phyloP scores from a whole-genome alignment of 2,329 filamentous ascomycete genomes.

The Diaporthe sp. region DNA sequence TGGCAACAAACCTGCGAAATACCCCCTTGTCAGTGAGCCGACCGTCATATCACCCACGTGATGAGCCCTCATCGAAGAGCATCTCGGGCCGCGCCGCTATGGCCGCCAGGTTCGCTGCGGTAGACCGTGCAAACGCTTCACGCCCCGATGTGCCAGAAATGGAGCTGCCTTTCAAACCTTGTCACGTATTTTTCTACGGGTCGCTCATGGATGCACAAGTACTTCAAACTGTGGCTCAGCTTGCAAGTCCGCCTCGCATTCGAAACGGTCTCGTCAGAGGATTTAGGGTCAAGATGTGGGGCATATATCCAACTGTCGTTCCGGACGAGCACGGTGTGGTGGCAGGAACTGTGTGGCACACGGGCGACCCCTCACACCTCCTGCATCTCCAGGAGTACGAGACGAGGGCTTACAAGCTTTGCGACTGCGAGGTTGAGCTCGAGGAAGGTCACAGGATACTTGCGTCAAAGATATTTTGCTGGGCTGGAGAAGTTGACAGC shows the following conservation, averaged over 20 bases:
- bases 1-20: not conserved
- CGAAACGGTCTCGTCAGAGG: not conserved
- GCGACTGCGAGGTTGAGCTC: not conserved
- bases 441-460: not conserved
- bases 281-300: not conserved
- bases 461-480: constrained; percentile 1
- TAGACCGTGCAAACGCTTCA: not conserved
- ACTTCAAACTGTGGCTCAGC: not conserved
- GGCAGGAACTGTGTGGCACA: not conserved
- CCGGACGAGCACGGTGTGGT: not conserved
- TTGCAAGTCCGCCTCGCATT: not conserved
- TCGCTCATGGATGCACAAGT: not conserved
- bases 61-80: not conserved
- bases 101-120: constrained; percentile 2
- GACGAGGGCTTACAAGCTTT: not conserved
- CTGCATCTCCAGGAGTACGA: not conserved
- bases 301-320: not conserved
- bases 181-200: constrained; percentile 1
- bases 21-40: no score
- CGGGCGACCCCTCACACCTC: not conserved
- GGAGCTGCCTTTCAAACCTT: not conserved
- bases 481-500: not conserved
- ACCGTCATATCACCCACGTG: not conserved
- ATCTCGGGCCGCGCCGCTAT: not conserved
- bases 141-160: no score